Percentiles rank a stretch among this genome's conserved stretches.
Evolutionary conservation across 257 asterid species (phyloP).

Genomic region (Solanum bulbocastanum): DNA sequence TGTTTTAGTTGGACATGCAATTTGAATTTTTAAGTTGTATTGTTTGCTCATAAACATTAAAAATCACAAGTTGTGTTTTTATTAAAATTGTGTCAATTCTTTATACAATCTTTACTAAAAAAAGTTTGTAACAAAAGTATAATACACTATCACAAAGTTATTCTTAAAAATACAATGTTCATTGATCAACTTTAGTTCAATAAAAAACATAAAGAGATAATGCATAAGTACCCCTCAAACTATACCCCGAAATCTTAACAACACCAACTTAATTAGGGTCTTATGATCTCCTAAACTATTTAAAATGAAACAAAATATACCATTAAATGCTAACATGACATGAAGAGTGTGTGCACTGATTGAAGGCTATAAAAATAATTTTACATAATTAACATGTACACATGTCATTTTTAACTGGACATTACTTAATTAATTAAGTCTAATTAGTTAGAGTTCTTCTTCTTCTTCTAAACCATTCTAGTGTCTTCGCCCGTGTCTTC

Average conservation of each 20-base stretch:
- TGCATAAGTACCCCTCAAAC: background rate
- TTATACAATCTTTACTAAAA: no score
- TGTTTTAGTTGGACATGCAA: background rate
- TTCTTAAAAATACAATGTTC: background rate
- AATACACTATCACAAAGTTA: background rate
- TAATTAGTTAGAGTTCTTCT: background rate
- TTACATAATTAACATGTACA: background rate
- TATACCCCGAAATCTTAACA: background rate
- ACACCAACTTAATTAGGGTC: background rate
- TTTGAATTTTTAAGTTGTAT: background rate
- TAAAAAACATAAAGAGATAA: no score
- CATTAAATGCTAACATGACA: background rate
- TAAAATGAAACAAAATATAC: background rate
- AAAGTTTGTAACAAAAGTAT: background rate
- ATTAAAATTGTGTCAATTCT: background rate
- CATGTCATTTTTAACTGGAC: background rate
- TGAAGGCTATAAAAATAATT: background rate
- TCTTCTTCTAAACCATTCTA: no score
- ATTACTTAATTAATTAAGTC: no score
- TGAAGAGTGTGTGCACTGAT: background rate
- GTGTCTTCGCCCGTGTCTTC: background rate
- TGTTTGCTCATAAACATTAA: background rate
- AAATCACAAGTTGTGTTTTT: background rate
- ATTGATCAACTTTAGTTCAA: background rate
- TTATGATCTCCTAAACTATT: background rate